phyloP scores from a whole-genome alignment of 768 basidiomycete species.

The Xanthoconium purpureum region DNA sequence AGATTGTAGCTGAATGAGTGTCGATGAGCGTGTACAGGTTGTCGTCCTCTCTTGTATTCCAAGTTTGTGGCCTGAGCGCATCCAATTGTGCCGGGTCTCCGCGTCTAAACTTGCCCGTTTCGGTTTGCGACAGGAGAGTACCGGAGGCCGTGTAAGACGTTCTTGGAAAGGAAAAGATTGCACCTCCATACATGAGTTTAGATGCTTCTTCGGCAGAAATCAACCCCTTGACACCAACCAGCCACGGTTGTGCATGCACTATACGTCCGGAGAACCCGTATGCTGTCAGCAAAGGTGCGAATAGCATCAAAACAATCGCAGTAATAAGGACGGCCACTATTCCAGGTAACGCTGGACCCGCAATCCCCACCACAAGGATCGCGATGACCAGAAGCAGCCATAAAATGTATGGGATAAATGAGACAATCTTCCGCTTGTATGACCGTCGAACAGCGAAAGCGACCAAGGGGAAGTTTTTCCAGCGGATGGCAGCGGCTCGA shows the following conservation, averaged over 20 bases:
- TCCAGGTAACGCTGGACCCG: no score
- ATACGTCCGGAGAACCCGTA: constrained; percentile 21
- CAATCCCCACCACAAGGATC: background rate
- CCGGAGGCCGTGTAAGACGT: constrained; percentile 21
- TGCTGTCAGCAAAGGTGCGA: constrained; percentile 5
- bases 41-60: background rate
- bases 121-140: constrained; percentile 9
- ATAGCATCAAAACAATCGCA: constrained; percentile 10
- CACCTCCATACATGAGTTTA: constrained; percentile 11
- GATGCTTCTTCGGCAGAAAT: constrained; percentile 23
- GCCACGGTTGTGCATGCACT: constrained; percentile 18
- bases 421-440: constrained; percentile 4
- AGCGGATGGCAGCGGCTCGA: constrained; percentile 18
- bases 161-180: constrained; percentile 4
- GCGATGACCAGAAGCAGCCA: constrained; percentile 3
- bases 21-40: constrained; percentile 25
- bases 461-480: constrained; percentile 24
- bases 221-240: constrained; percentile 25
- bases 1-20: constrained; percentile 20
- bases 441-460: constrained; percentile 18
- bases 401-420: background rate
- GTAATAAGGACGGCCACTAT: background rate
- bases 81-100: constrained; percentile 15
- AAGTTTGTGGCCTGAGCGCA: background rate
- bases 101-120: constrained; percentile 9